Base-by-base conservation (phyloP, 2,329 filamentous ascomycete genomes). In the Fusarium globosum region DNA sequence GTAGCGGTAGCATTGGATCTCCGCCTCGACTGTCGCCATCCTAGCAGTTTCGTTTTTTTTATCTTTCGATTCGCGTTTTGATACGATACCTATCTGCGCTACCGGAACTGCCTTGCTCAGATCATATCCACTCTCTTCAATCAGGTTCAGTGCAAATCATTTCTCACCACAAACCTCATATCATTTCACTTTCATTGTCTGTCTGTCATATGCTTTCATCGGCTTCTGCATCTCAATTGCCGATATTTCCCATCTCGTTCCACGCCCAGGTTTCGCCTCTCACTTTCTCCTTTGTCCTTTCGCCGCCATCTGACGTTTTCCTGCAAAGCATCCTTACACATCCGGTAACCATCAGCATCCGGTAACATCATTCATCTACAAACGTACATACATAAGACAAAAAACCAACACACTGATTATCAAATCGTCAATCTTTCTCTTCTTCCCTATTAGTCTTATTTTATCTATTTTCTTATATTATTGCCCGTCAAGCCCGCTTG, bases 301-400 rank as follows among this genome's bases (percentile, higher is more conserved):
- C 60, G 61, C 65, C 60, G 61, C 65, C 52, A 48, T 72, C 64
- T 70, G 68, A 74, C 64, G 57, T 61, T 62, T 56, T 38, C 51
- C 58, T 46, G 67, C 61, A 57, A 73, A 61, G 33, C 46, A 61
- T 71, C 51, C 66, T 58, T 60, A 73, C 70, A 55, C 66, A 73
- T 73, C 48, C 70, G 70, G 71, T 58, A 73, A 68, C 53, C 71
- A 73, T 71, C 71, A 73, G 57, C 71, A 73, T 26, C n/a, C n/a
- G 65, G 51, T 67, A 66, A 71, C 59, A 60, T 64, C 48, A 69
- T 65, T 61, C 59, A 56, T 72, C 52, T 58, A 68, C 48, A 48
- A 69, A 59, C 65, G 69, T 69, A 65, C 60, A 55, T 68, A 61
- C 52, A 62, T 28, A 69, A 49, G 48, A 52, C 48, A 52, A 41